Conservation (phyloP, 2,329 filamentous ascomycete species). For the Beauveria scarabaeidicola region DNA sequence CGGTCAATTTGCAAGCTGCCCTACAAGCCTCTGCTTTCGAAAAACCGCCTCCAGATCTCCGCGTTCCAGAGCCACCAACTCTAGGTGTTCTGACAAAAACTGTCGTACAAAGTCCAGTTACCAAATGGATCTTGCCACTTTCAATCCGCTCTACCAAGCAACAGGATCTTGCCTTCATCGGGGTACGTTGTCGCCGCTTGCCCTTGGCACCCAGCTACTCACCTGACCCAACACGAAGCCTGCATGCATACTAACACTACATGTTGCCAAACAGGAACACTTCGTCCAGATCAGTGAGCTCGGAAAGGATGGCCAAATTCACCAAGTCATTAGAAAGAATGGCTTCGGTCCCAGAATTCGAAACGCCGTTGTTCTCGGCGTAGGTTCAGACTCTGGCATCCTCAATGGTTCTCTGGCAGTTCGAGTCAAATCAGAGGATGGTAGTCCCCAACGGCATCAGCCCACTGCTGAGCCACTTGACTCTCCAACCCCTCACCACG, state of each 20-base stretch:
- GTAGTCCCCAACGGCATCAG: conserved; percentile 29
- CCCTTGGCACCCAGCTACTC: neutral
- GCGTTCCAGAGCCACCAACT: conserved; percentile 34
- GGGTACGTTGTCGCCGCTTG: conserved; percentile 44
- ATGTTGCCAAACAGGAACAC: conserved; percentile 49
- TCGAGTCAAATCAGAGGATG: conserved; percentile 31
- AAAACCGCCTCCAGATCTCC: conserved; percentile 23
- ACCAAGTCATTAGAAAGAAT: conserved; percentile 66
- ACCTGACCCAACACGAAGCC: neutral
- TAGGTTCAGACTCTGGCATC: conserved; percentile 28
- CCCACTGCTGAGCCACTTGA: conserved; percentile 12
- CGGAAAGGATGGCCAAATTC: conserved; percentile 57
- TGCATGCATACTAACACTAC: conserved; percentile 8
- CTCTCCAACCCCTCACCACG: neutral
- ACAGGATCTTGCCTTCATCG: conserved; percentile 82
- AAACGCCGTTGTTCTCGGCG: conserved; percentile 68
- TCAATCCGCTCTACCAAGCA: conserved; percentile 58
- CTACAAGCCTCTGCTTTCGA: conserved; percentile 29
- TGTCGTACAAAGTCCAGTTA: conserved; percentile 64
- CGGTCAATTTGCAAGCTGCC: conserved; percentile 34
- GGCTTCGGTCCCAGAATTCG: conserved; percentile 75
- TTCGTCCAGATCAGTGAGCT: conserved; percentile 77
- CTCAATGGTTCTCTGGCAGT: conserved; percentile 16
- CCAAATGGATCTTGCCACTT: conserved; percentile 72
- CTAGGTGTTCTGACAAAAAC: conserved; percentile 74